Conservation (phyloP, 2,329 filamentous ascomycete species). For the Domatiomyces globalis region DNA sequence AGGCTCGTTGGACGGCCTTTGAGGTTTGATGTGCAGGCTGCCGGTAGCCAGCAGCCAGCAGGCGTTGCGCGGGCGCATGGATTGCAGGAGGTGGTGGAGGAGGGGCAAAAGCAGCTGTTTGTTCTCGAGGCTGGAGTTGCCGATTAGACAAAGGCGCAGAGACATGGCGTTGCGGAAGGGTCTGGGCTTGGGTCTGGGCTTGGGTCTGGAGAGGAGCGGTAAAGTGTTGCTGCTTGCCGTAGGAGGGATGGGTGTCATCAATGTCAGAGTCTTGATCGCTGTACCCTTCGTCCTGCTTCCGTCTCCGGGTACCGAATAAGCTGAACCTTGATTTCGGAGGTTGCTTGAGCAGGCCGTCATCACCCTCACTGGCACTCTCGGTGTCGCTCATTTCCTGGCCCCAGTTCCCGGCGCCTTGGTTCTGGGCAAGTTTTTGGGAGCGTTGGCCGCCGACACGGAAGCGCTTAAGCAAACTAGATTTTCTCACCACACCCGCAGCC, state of each 20-base stretch:
- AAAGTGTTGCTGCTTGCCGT: not conserved
- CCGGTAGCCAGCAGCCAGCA: not conserved
- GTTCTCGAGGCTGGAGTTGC: not conserved
- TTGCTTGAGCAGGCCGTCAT: slow-evolving; percentile 3
- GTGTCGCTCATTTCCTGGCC: slow-evolving; percentile 18
- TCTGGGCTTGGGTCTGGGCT: not conserved
- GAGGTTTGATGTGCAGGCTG: slow-evolving; percentile 1
- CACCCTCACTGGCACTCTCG: slow-evolving; percentile 13
- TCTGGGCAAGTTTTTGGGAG: slow-evolving; percentile 10
- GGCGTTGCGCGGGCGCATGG: not conserved
- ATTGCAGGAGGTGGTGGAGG: not conserved
- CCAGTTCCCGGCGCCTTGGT: slow-evolving; percentile 19
- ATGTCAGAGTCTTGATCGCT: slow-evolving; percentile 10
- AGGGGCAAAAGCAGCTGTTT: not conserved
- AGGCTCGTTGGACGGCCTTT: not conserved
- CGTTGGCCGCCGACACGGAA: slow-evolving; percentile 13
- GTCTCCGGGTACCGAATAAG: slow-evolving; percentile 14
- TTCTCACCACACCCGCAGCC: slow-evolving; percentile 9
- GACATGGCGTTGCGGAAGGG: not conserved
- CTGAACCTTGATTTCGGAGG: slow-evolving; percentile 7
- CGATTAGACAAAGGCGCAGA: not conserved
- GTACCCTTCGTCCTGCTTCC: slow-evolving; percentile 7
- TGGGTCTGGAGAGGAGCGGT: no score
- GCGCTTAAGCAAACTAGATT: slow-evolving; percentile 12
- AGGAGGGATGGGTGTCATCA: slow-evolving; percentile 1